phyloP scores from a whole-genome alignment of 805 yeast species.

The Lipomyces spencermartinsiae region DNA sequence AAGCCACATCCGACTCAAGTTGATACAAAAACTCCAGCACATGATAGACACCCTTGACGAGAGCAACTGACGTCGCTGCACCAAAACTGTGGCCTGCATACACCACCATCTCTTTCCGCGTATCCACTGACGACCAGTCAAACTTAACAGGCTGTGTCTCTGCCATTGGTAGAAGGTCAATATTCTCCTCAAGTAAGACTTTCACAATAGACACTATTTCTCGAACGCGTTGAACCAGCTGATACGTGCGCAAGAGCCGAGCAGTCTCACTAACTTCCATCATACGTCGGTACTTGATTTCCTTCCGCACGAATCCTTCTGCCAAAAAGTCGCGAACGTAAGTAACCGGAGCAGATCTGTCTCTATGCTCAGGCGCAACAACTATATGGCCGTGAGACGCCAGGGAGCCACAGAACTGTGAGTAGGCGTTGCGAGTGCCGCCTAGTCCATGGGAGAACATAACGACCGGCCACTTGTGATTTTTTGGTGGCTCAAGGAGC shows the following conservation, averaged over 20 bases:
- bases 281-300: conserved; percentile 31
- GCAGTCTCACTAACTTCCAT: conserved; percentile 36
- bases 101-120: conserved; percentile 24
- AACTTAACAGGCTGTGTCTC: conserved; percentile 16
- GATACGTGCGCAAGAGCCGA: conserved; percentile 35
- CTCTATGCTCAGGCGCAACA: conserved; percentile 48
- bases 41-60: conserved; percentile 34
- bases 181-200: conserved; percentile 25
- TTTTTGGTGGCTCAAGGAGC: conserved; percentile 27
- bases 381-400: conserved; percentile 41
- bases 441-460: conserved; percentile 41
- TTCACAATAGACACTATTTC: conserved; percentile 34
- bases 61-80: conserved; percentile 38
- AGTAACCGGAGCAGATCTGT: conserved; percentile 68
- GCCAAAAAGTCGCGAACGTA: conserved; percentile 78
- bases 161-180: conserved; percentile 16
- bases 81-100: conserved; percentile 41
- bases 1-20: conserved; percentile 6
- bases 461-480: conserved; percentile 38
- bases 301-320: conserved; percentile 49
- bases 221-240: conserved; percentile 35
- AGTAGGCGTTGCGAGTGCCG: conserved; percentile 40
- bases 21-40: conserved; percentile 22
- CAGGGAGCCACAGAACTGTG: conserved; percentile 38
- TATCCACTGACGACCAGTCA: conserved; percentile 29